These are phyloP conservation scores for Fusarium lyarnte DNA, from an alignment of 2,329 filamentous ascomycete species.

Conservation along the genomic window DNA sequence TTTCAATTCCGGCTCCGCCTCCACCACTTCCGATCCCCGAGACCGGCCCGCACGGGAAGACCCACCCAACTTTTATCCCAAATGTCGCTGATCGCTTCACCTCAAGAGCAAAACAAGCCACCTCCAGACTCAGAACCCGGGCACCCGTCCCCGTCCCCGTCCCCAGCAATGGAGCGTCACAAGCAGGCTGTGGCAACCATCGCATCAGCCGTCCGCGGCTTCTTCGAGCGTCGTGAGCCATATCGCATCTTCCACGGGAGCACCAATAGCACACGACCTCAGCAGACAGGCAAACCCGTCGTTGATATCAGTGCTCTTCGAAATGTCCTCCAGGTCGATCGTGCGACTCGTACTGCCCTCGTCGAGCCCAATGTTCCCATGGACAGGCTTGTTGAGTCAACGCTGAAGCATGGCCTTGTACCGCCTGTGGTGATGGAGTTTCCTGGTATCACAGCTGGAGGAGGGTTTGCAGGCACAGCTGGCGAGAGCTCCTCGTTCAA, in stretches of 20 bases:
- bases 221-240: slow-evolving; percentile 57
- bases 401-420: slow-evolving; percentile 64
- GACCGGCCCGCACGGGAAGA: slow-evolving; percentile 27
- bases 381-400: slow-evolving; percentile 69
- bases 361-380: slow-evolving; percentile 77
- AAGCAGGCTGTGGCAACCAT: slow-evolving; percentile 55
- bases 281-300: slow-evolving; percentile 60
- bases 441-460: slow-evolving; percentile 74
- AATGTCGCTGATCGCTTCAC: slow-evolving; percentile 20
- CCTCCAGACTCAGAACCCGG: slow-evolving; percentile 3
- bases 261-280: slow-evolving; percentile 76
- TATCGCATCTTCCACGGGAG: slow-evolving; percentile 81
- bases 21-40: slow-evolving; percentile 28
- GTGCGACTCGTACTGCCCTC: slow-evolving; percentile 61
- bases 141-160: background rate
- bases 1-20: slow-evolving; percentile 26
- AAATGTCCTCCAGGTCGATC: slow-evolving; percentile 70
- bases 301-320: slow-evolving; percentile 75
- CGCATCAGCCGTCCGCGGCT: slow-evolving; percentile 54
- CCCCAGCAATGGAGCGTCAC: slow-evolving; percentile 54
- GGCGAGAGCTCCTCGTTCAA: slow-evolving; percentile 76
- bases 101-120: slow-evolving; percentile 4
- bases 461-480: slow-evolving; percentile 71
- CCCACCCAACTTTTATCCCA: slow-evolving; percentile 26
- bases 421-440: slow-evolving; percentile 77